These are phyloP conservation scores for Penicillium canariense DNA, from an alignment of 495 filamentous ascomycete species.

Conservation along the genomic window DNA sequence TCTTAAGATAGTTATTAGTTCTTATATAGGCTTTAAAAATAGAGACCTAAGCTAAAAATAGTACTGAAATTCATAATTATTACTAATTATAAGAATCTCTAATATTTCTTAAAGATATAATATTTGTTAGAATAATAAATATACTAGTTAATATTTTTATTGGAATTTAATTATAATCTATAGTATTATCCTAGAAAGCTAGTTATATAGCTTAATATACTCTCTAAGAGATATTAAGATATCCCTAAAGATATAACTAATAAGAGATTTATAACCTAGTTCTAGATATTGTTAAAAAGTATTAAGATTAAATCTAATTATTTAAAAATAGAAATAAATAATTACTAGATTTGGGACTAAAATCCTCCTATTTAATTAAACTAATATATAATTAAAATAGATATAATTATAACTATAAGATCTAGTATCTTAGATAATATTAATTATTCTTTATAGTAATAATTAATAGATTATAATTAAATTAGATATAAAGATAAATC, in stretches of 20 bases:
- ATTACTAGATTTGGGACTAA: too few relatives aligned
- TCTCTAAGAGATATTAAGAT: not conserved
- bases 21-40: not conserved
- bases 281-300: too few relatives aligned
- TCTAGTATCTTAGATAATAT: too few relatives aligned
- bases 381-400: too few relatives aligned
- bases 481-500: too few relatives aligned
- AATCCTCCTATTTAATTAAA: too few relatives aligned
- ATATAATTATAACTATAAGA: too few relatives aligned
- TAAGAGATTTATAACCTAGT: not conserved
- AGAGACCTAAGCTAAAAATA: not conserved
- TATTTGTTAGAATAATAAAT: not conserved
- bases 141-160: not conserved
- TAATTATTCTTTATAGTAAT: too few relatives aligned
- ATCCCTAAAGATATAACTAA: not conserved
- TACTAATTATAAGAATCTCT: not conserved
- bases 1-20: not conserved
- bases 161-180: slow-evolving; percentile 1
- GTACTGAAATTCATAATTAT: not conserved
- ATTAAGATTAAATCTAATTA: not conserved
- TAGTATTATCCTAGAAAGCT: not conserved
- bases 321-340: too few relatives aligned
- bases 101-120: not conserved
- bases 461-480: too few relatives aligned
- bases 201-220: not conserved